Conservation (phyloP, 768 basidiomycete species). For the Mrakia blollopis region DNA sequence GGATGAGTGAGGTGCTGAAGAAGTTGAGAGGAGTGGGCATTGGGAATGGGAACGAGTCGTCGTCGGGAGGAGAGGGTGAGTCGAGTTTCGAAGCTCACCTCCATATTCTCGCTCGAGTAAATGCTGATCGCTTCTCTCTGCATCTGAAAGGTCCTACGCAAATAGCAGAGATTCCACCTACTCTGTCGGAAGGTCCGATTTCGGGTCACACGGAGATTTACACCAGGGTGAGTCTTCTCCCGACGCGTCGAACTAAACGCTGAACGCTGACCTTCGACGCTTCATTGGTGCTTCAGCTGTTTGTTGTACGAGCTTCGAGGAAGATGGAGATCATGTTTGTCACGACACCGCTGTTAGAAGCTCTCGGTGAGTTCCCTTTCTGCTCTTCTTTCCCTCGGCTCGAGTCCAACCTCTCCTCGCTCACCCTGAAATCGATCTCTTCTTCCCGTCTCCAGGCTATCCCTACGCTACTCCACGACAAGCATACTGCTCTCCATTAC, state of each 20-base stretch:
- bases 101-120: neutral
- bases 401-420: neutral
- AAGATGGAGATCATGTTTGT: slow-evolving; percentile 2
- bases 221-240: neutral
- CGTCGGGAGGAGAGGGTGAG: slow-evolving; percentile 7
- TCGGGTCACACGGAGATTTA: slow-evolving; percentile 8
- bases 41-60: neutral
- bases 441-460: neutral
- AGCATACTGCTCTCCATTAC: slow-evolving; percentile 1
- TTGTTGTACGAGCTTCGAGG: neutral
- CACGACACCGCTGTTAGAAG: neutral
- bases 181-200: neutral
- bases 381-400: neutral
- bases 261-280: too few relatives aligned
- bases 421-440: neutral
- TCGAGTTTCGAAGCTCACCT: neutral
- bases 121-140: neutral
- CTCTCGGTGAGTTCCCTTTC: neutral
- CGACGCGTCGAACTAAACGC: neutral
- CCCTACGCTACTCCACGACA: neutral
- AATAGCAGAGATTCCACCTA: neutral
- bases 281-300: too few relatives aligned
- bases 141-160: neutral
- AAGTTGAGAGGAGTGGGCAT: neutral
- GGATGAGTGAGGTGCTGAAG: slow-evolving; percentile 14